Conservation (phyloP, 176 grass and related monocot genomes). For the Sorghum bicolor region Sorghum_bicolor_NCBIv3 NC_012870.2:2988501-2989000, state of each 20-base stretch:
- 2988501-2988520: constrained; percentile 41
- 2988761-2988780: constrained; percentile 55
- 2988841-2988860: constrained; percentile 44
- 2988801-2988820: constrained; percentile 94
- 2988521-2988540: constrained; percentile 39
- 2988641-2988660: constrained; percentile 21
- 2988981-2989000: neutral
- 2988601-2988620: constrained; percentile 83
- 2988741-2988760: constrained; percentile 56
- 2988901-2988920: constrained; percentile 95
- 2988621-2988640: constrained; percentile 98
- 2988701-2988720: constrained; percentile 45
- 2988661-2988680: constrained; percentile 50
- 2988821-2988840: constrained; percentile 94
- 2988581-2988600: constrained; percentile 69
- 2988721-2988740: constrained; percentile 51
- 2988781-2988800: constrained; percentile 48
- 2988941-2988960: constrained; percentile 58
- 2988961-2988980: constrained; percentile 15
- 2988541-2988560: constrained; percentile 38
- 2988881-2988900: constrained; percentile 82
- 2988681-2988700: constrained; percentile 70
- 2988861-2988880: constrained; percentile 50
- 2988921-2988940: constrained; percentile 82
- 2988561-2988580: constrained; percentile 99